phyloP scores from a whole-genome alignment of 2,329 filamentous ascomycete genomes.

The Geosmithia flava region DNA sequence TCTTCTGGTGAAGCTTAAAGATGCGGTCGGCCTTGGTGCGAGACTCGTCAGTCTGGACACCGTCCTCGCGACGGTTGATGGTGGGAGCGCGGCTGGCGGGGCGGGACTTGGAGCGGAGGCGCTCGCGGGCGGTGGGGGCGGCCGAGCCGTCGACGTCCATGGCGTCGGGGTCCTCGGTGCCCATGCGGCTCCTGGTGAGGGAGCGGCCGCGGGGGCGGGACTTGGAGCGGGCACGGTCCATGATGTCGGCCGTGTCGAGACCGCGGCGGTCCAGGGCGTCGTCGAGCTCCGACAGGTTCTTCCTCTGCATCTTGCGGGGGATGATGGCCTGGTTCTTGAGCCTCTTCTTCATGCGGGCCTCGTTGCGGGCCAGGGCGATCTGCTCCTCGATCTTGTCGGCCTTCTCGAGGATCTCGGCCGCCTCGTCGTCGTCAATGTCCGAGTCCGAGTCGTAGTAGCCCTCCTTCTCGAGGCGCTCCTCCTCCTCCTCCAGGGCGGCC shows the following conservation, averaged over 20 bases:
- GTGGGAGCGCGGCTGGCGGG: conserved; percentile 57
- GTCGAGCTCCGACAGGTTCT: conserved; percentile 79
- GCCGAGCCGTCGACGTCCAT: conserved; percentile 62
- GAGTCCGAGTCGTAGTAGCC: conserved; percentile 87
- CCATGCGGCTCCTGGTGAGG: conserved; percentile 46
- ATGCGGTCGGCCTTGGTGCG: conserved; percentile 75
- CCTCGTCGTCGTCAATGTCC: conserved; percentile 75
- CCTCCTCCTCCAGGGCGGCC: conserved; percentile 83
- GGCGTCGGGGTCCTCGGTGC: conserved; percentile 51
- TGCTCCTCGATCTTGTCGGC: conserved; percentile 94
- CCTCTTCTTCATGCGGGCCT: conserved; percentile 86
- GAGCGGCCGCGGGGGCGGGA: conserved; percentile 62
- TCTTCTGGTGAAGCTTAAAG: conserved; percentile 85
- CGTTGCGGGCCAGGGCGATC: conserved; percentile 82
- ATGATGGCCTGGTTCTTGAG: conserved; percentile 96
- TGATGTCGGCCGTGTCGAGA: conserved; percentile 66
- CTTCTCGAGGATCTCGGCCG: conserved; percentile 73
- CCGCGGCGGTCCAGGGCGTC: conserved; percentile 74
- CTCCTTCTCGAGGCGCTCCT: conserved; percentile 81
- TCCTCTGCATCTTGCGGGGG: conserved; percentile 68
- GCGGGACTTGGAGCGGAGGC: conserved; percentile 54
- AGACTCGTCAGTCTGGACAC: conserved; percentile 54
- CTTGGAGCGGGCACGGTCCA: conserved; percentile 55
- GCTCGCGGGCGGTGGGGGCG: conserved; percentile 44
- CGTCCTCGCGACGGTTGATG: conserved; percentile 61